phyloP scores from a whole-genome alignment of 306 rosid species.

The Prosopis cineraria region DNA sequence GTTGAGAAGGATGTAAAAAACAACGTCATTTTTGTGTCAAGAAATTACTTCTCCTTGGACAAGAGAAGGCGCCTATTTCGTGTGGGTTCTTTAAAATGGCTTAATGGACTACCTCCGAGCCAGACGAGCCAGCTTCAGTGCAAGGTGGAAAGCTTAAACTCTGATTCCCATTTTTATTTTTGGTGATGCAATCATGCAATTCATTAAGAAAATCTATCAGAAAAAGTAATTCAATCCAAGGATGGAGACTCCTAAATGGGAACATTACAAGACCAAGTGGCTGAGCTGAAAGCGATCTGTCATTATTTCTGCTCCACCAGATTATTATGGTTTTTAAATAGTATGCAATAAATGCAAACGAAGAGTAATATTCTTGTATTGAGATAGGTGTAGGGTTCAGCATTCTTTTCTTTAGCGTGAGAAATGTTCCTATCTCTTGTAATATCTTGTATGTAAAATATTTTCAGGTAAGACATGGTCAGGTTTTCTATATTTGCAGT shows the following conservation, averaged over 20 bases:
- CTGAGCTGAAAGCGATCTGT: not conserved
- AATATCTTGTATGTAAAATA: slow-evolving; percentile 22
- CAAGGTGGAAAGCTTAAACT: slow-evolving; percentile 61
- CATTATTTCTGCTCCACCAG: not conserved
- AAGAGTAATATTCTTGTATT: not conserved
- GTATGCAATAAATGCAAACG: not conserved
- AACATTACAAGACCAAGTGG: not conserved
- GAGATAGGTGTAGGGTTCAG: not conserved
- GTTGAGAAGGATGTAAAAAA: slow-evolving; percentile 86
- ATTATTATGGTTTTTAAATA: not conserved
- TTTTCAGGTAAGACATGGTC: slow-evolving; percentile 95
- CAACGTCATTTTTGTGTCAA: slow-evolving; percentile 89
- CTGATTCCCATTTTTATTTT: not conserved
- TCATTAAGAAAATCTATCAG: not conserved
- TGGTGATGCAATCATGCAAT: not conserved
- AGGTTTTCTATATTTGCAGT: slow-evolving; percentile 68
- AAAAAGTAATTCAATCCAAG: not conserved
- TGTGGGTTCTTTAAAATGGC: slow-evolving; percentile 89
- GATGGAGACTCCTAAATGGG: not conserved
- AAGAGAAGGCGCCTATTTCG: slow-evolving; percentile 85
- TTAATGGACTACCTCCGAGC: slow-evolving; percentile 59
- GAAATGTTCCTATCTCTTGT: not conserved
- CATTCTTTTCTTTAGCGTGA: not conserved
- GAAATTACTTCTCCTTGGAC: slow-evolving; percentile 88
- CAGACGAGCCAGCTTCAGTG: slow-evolving; percentile 64